Base-by-base conservation (phyloP, 176 grass and related monocot species). In the Rhynchospora tenuis region DNA sequence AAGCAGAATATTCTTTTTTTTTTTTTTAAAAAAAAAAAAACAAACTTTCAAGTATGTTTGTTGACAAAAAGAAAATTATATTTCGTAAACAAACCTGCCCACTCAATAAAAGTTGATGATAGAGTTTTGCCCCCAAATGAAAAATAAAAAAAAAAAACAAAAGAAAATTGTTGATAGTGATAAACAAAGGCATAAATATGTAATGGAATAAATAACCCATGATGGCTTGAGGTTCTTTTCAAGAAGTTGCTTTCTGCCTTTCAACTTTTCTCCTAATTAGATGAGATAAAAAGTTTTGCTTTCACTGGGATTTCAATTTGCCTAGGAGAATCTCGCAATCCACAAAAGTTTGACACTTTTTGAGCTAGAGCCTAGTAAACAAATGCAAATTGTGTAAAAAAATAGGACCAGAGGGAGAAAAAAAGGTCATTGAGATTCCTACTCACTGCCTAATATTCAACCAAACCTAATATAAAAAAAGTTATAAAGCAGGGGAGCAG, bases 381-480 rank as follows among this genome's bases (percentile, higher is more conserved):
- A 71, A 71, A 71, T 71, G 43, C 42, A 71, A 46, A 45, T 71
- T 71, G 67, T 31, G 33, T 42, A 45, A 71, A 46, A 44, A 42
- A 69, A 19, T 69, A 69, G 31, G 31, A 69, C 6, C 65, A 69
- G 14, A 69, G 31, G 65, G 5, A 6, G 13, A 26, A 64, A 64
- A 46, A 71, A 71, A 42, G 13, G 64, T 33, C 1, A 22, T 46
- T 45, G 42, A 31, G 33, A 44, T 71, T 45, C 67, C 67, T 71
- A 16, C 67, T 44, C 70, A 12, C 70, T 73, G 70, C 70, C 70
- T 73, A 73, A 73, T 73, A 26, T 50, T 73, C 43, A 47, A 73
- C 70, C n/a, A 73, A 71, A 73, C 45, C 20, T 12, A 44, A 71
- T 24, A 45, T 22, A 46, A 22, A 73, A 73, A 68, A 73, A 13